Percentiles rank a stretch among this genome's conserved stretches.
Evolutionary conservation across 371 early-diverging fungal genomes (phyloP).

Genomic region (Lichtheimia ornata): DNA sequence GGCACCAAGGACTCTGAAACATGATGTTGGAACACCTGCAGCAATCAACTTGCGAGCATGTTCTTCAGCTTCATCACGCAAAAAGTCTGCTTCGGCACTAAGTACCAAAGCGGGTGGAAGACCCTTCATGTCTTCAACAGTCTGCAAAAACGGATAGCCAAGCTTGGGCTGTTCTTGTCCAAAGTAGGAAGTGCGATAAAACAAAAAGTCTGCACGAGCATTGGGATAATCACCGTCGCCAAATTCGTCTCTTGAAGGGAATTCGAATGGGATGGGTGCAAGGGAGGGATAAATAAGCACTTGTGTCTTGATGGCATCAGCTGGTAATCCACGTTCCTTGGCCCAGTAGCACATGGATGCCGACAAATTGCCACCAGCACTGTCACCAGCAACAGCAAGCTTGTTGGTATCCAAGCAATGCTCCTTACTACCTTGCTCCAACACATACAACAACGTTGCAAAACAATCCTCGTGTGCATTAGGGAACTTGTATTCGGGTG

Average conservation of each 20-base stretch:
- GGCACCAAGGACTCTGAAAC: conserved; percentile 17
- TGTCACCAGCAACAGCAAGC: conserved; percentile 20
- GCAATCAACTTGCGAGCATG: conserved; percentile 16
- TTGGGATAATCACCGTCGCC: conserved; percentile 15
- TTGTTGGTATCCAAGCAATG: conserved; percentile 6
- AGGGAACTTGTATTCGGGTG: conserved; percentile 20
- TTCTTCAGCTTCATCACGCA: conserved; percentile 24
- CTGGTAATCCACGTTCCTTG: conserved; percentile 18
- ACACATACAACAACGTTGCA: conserved; percentile 23
- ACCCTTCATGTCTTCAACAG: conserved; percentile 17
- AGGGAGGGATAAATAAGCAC: conserved; percentile 20
- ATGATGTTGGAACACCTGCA: conserved; percentile 17
- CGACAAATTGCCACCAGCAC: conserved; percentile 19
- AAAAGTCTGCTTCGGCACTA: conserved; percentile 19
- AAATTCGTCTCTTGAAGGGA: conserved; percentile 11
- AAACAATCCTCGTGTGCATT: conserved; percentile 28
- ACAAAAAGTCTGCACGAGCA: background rate
- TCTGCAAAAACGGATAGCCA: conserved; percentile 9
- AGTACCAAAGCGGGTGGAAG: conserved; percentile 22
- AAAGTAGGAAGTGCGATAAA: conserved; percentile 7
- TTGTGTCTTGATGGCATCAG: conserved; percentile 19
- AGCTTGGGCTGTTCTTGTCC: conserved; percentile 4
- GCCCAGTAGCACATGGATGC: conserved; percentile 7
- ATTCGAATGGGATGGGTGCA: conserved; percentile 1
- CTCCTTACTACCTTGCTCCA: conserved; percentile 3